phyloP scores from a whole-genome alignment of 768 basidiomycete species.

The Kwoniella mangroviensis region DNA sequence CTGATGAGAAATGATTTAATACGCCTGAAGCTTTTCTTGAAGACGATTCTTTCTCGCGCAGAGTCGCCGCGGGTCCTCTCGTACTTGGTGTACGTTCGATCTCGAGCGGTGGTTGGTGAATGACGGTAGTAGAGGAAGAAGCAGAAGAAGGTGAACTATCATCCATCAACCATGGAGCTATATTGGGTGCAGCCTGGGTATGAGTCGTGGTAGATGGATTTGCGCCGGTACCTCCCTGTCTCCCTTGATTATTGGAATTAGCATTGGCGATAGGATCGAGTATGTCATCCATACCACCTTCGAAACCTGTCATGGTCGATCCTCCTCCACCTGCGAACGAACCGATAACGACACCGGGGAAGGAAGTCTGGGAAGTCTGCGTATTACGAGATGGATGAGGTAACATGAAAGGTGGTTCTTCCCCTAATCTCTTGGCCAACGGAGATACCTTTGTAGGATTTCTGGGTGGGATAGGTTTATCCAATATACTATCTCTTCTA shows the following conservation, averaged over 20 bases:
- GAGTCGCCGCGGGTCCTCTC: slow-evolving; percentile 14
- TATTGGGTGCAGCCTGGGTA: slow-evolving; percentile 40
- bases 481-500: slow-evolving; percentile 17
- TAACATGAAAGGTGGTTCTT: slow-evolving; percentile 44
- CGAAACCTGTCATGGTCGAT: slow-evolving; percentile 20
- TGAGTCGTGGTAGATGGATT: slow-evolving; percentile 2
- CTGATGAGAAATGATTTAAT: slow-evolving; percentile 38
- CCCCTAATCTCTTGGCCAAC: slow-evolving; percentile 38
- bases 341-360: slow-evolving; percentile 47
- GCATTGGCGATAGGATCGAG: slow-evolving; percentile 32
- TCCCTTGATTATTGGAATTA: slow-evolving; percentile 12
- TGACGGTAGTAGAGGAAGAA: not conserved
- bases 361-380: slow-evolving; percentile 28
- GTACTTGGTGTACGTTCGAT: not conserved
- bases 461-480: not conserved
- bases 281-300: slow-evolving; percentile 46
- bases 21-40: slow-evolving; percentile 22
- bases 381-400: slow-evolving; percentile 26
- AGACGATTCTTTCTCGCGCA: slow-evolving; percentile 6
- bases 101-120: slow-evolving; percentile 1
- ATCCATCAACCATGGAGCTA: slow-evolving; percentile 56
- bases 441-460: slow-evolving; percentile 24
- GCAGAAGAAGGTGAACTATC: slow-evolving; percentile 24
- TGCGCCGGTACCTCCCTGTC: slow-evolving; percentile 32
- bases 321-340: slow-evolving; percentile 32